phyloP scores from a whole-genome alignment of 2,329 filamentous ascomycete species.

The Seiridium cupressi region DNA sequence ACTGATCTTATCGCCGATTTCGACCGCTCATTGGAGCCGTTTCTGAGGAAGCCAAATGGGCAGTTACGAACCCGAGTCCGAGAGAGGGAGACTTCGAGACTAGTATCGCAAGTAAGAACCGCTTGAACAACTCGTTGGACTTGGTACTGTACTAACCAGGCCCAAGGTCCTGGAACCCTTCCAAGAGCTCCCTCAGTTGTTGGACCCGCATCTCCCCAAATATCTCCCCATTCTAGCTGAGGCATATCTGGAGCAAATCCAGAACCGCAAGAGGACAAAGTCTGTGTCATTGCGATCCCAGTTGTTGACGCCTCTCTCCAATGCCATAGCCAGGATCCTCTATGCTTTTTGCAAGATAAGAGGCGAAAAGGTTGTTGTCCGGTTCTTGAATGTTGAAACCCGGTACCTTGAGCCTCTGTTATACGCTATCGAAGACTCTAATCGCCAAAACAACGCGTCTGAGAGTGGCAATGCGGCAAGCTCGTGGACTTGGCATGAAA shows the following conservation, averaged over 20 bases:
- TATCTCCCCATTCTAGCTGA: constrained; percentile 74
- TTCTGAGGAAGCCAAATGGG: constrained; percentile 51
- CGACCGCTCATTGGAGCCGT: constrained; percentile 47
- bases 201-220: constrained; percentile 77
- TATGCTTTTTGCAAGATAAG: constrained; percentile 94
- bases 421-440: constrained; percentile 65
- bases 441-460: constrained; percentile 24
- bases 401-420: constrained; percentile 80
- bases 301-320: constrained; percentile 55
- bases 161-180: constrained; percentile 73
- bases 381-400: constrained; percentile 89
- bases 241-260: constrained; percentile 70
- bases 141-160: constrained; percentile 17
- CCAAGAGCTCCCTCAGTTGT: constrained; percentile 90
- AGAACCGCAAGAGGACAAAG: constrained; percentile 40
- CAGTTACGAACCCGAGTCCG: constrained; percentile 50
- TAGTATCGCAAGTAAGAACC: constrained; percentile 43
- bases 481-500: constrained; percentile 76
- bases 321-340: constrained; percentile 74
- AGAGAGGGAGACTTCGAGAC: constrained; percentile 44
- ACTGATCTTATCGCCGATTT: constrained; percentile 59
- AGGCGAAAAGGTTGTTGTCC: constrained; percentile 86
- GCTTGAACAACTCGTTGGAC: constrained; percentile 14
- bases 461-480: constrained; percentile 14
- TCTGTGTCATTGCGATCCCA: constrained; percentile 33